These are phyloP conservation scores for Botrytis porri DNA, from an alignment of 2,329 filamentous ascomycete species.

Conservation along the genomic window DNA sequence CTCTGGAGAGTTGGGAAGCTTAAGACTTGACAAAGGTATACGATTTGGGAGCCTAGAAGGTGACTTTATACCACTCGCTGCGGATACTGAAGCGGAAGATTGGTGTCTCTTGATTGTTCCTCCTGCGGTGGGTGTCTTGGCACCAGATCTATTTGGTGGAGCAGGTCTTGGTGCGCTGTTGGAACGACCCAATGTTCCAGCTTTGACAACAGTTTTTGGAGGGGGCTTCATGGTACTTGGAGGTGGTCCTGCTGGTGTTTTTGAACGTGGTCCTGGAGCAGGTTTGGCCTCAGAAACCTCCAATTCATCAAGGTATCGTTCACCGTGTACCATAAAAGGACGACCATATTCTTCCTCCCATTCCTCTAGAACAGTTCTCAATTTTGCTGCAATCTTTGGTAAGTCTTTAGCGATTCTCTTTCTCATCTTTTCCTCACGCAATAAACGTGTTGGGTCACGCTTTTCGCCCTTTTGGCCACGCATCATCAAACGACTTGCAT, in stretches of 20 bases:
- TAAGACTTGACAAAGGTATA: conserved; percentile 65
- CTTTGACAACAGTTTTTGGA: conserved; percentile 26
- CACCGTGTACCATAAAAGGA: conserved; percentile 88
- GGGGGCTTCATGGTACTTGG: conserved; percentile 42
- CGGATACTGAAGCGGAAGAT: conserved; percentile 23
- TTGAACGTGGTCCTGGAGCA: conserved; percentile 63
- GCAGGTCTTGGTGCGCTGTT: conserved; percentile 33
- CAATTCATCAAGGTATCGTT: conserved; percentile 85
- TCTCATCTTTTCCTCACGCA: conserved; percentile 97
- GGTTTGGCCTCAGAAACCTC: conserved; percentile 59
- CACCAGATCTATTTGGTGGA: conserved; percentile 34
- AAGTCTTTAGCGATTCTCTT: conserved; percentile 96
- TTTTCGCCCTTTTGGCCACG: conserved; percentile 91
- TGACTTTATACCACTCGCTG: conserved; percentile 43
- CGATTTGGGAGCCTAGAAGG: conserved; percentile 69
- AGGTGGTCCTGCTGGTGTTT: conserved; percentile 67
- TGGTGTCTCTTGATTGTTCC: conserved; percentile 36
- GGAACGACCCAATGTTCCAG: conserved; percentile 31
- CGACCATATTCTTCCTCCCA: conserved; percentile 95
- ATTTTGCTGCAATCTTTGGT: conserved; percentile 83
- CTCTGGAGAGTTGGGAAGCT: conserved; percentile 78
- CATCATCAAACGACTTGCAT: conserved; percentile 88
- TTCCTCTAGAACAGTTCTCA: conserved; percentile 73
- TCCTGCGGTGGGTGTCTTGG: conserved; percentile 55
- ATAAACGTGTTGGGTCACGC: conserved; percentile 87